phyloP scores from a whole-genome alignment of 1,284 basidiomycete species.

The Trichosporon sp. region DNA sequence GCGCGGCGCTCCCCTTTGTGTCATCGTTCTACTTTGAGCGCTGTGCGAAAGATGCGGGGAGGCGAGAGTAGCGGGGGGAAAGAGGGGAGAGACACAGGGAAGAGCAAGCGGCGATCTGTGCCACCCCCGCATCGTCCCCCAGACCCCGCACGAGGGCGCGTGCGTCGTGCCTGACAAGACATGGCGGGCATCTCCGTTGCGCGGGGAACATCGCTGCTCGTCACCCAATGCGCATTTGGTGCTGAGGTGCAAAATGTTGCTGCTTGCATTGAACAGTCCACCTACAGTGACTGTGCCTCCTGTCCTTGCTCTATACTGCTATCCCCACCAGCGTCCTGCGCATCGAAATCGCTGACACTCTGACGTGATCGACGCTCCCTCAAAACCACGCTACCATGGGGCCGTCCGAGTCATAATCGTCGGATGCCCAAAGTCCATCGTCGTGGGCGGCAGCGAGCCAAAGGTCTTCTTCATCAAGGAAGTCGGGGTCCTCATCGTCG shows the following conservation, averaged over 20 bases:
- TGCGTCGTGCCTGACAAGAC: background rate
- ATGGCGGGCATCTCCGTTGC: background rate
- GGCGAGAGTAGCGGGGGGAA: background rate
- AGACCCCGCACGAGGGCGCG: background rate
- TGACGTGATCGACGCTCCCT: no score
- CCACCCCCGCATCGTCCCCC: background rate
- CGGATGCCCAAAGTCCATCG: no score
- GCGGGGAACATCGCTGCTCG: background rate
- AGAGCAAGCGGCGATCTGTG: constrained; percentile 1
- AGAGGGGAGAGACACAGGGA: background rate
- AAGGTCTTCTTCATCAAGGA: no score
- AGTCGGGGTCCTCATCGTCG: background rate
- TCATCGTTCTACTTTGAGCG: background rate
- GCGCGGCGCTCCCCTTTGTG: background rate
- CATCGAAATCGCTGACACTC: no score
- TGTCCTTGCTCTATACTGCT: no score
- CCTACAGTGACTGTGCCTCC: no score
- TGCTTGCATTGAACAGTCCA: no score
- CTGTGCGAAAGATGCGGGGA: background rate
- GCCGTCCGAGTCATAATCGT: no score
- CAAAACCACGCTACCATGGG: no score
- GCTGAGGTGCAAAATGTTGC: no score
- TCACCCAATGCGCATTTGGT: background rate
- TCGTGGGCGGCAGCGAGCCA: no score
- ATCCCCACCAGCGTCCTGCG: no score